These are phyloP conservation scores for Apophysomyces elegans DNA, from an alignment of 371 early-diverging fungal genomes.

Conservation along the genomic window DNA sequence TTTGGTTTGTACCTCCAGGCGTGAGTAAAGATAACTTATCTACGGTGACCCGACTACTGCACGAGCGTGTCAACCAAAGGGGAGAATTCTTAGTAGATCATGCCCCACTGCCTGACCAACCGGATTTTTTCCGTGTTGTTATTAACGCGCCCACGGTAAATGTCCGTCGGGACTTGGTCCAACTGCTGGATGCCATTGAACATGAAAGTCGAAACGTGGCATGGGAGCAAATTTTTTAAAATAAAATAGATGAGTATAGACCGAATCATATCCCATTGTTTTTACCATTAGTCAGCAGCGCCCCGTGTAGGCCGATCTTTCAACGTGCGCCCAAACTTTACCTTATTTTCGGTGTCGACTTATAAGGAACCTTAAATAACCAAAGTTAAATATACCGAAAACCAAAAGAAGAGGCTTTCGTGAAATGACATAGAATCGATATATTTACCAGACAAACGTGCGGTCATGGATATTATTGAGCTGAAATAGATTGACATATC, in stretches of 20 bases:
- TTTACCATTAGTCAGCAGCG: neutral
- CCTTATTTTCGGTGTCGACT: too few relatives aligned
- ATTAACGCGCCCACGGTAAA: slow-evolving; percentile 71
- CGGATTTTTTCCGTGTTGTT: slow-evolving; percentile 75
- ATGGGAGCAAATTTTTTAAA: slow-evolving; percentile 21
- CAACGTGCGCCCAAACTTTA: too few relatives aligned
- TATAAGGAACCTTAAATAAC: too few relatives aligned
- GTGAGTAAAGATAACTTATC: slow-evolving; percentile 41
- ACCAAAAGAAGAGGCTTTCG: too few relatives aligned
- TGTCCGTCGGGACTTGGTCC: slow-evolving; percentile 51
- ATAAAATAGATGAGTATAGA: neutral
- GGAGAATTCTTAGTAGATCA: slow-evolving; percentile 73
- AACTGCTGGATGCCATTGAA: slow-evolving; percentile 64
- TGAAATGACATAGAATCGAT: too few relatives aligned
- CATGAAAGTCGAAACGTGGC: slow-evolving; percentile 28
- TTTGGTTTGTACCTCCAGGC: slow-evolving; percentile 66
- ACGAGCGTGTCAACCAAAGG: slow-evolving; percentile 48
- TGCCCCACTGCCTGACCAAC: slow-evolving; percentile 58
- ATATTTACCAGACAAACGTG: too few relatives aligned
- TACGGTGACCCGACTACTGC: slow-evolving; percentile 57
- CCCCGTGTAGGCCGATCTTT: neutral
- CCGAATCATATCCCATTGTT: neutral
- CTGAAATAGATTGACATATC: too few relatives aligned
- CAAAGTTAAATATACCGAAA: too few relatives aligned
- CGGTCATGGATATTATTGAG: too few relatives aligned